These are phyloP conservation scores for Oryza nivara DNA, from an alignment of 176 grass and related monocot genomes.

Conservation along the genomic window DNA sequence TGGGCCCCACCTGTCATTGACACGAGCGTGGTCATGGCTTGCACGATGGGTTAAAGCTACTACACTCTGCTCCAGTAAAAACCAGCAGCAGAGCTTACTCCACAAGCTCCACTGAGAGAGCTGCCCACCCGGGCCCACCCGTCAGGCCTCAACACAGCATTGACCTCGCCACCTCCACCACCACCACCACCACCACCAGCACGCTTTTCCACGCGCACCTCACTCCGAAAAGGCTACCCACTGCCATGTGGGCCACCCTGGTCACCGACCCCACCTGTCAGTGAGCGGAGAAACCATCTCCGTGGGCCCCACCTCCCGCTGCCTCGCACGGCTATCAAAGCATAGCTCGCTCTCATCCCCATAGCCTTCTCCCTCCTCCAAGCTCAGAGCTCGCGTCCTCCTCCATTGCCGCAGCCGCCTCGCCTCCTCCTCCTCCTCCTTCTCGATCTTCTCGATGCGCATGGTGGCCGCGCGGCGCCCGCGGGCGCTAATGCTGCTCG, in stretches of 20 bases:
- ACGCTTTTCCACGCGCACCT: constrained; percentile 9
- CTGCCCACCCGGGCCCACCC: not conserved
- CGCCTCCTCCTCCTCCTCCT: not conserved
- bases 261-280: not conserved
- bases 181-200: not conserved
- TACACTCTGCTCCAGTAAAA: too few relatives aligned
- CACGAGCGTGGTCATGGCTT: not conserved
- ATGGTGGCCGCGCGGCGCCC: constrained; percentile 28
- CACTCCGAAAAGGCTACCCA: not conserved
- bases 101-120: not conserved
- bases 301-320: not conserved
- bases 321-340: constrained; percentile 47
- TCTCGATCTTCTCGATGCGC: not conserved
- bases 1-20: not conserved
- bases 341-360: not conserved
- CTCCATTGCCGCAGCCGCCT: not conserved
- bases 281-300: not conserved
- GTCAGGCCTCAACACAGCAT: not conserved
- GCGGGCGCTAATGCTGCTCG: not conserved
- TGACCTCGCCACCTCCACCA: not conserved
- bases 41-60: not conserved
- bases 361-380: not conserved
- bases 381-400: not conserved
- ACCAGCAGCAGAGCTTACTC: not conserved
- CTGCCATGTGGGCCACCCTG: not conserved